Base-by-base conservation (phyloP, 805 yeast species). In the Yamadazyma scolyti region DNA sequence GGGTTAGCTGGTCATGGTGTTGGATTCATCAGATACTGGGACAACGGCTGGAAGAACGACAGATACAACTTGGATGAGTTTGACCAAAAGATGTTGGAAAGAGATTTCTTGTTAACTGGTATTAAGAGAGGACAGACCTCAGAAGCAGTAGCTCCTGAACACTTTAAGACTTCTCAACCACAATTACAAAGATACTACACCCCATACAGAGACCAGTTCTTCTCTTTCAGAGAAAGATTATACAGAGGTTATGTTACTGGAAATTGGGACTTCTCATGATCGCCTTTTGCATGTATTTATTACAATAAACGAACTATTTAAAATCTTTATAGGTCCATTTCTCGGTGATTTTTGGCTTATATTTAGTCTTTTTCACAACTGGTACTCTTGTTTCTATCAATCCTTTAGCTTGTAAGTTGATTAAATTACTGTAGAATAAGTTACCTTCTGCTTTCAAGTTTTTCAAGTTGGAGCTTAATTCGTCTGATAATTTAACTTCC, bases 251-350 rank as follows among this genome's bases (percentile, higher is more conserved):
- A 65, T 42, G 64, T 60, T 35, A 52, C 65, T 27, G 72, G 72
- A 16, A 53, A 54, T 33, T 65, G 72, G 72, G 69, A 65, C 44
- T 65, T 61, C 33, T 30, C 40, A n/a, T 37, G 29, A 31, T 15
- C n/a, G n/a, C n/a, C n/a, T n/a, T n/a, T n/a, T 20, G 37, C 34
- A 24, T 30, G 28, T 30, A 30, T 30, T 20, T 30, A 25, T 30
- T 12, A 17, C 29, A n/a, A 12, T 16, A 18, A 14, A 26, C 6
- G 20, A 8, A 9, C 48, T 66, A 81, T 61, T 81, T 80, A 52
- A 84, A 85, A 61, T 90, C 95, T 65, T 90, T 90, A 63, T 83
- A 85, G 20, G 89, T 74, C 94, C 95, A 87, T 62, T 89, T 90
- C 58, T 90, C 96, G 18, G 95, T 83, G 40, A 82, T 61, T 68